Evolutionary conservation across 352 stramenopile species (phyloP), one percentile per base, ranked within the genome.

Genomic region (Pythium graminicola): DNA sequence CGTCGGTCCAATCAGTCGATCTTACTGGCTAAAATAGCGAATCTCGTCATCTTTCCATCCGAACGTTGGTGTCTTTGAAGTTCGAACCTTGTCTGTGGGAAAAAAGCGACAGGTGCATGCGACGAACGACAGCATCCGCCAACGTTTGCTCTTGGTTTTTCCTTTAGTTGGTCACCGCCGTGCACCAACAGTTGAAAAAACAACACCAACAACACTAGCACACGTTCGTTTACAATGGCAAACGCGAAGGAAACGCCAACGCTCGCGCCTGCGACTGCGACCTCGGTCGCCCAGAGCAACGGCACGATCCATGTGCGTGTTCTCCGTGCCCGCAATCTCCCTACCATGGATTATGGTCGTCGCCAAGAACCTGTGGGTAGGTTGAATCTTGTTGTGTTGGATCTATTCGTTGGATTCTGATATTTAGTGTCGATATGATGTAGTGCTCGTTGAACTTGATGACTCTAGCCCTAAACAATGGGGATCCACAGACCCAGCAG

Each of bases 281-380:
- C 32, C 6, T 42, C 57, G 35, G 40, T 50, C 35, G 51, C 46
- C 39, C 57, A 54, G 23, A 40, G 54, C 52, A 86, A 86, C 54
- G 74, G 77, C 64, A 91, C 76, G 26, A 76, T 92, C 41, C 79
- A 92, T 58, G 75, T 92, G 35, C 78, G 70, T 44, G 77, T 89
- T 56, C 50, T 89, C 40, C 67, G 61, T 28, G 79, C 74, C 27
- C 58, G 57, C 20, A 82, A 80, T 53, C 55, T 89, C 50, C 76
- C 80, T 22, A 83, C 69, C 17, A 80, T 92, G 70, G 75, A 89
- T 67, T 89, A 86, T 60, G 76, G 76, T 64, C 87, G 86, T 53
- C 81, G 78, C 59, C 78, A 89, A 53, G 76, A 89, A 57, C 81
- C 81, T 2, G 76, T 89, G 36, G 81, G 78, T 89, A 31, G 20